Evolutionary conservation across 208 protist species (phyloP), one percentile per base, ranked within the genome.

Genomic region (Leishmania tarentolae): DNA sequence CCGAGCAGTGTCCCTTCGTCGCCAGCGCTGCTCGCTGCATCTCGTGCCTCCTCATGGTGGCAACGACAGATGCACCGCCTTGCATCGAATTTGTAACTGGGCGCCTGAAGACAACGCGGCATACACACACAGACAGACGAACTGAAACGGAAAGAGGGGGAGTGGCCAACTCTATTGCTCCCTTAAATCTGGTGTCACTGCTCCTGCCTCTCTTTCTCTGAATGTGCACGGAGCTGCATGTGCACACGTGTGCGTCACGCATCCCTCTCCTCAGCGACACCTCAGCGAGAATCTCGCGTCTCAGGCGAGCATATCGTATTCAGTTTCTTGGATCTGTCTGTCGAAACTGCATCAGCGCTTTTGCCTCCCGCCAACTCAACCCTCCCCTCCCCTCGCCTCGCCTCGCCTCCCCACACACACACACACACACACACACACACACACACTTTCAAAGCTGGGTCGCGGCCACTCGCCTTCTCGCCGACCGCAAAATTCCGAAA

Each of bases 11-110:
- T 19, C 31, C 8, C 35, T 56, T 8, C 73, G 17, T 0, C 40
- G 40, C 35, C 53, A 17, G 40, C 35, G 2, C 50, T 5, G 17
- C 8, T 31, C 28, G 56, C 73, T 6, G 52, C n/a, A 31, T 77
- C 73, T 47, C 37, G 21, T 24, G 53, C 31, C 50, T 35, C 31
- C 24, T 70, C 63, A 4, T 79, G 76, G 76, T 79, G 76, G 76
- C 76, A 61, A 11, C 76, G 76, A 3, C 76, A 79, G 76, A 44
- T 17, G 35, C 76, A 59, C 28, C 61, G 61, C 46, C 5, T 70
- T 15, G 21, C 28, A 31, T 72, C 76, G 6, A 63, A 56, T 57
- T 68, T 79, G 59, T 79, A n/a, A 75, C 31, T 11, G 15, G 9
- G 0, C 21, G 44, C 28, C 19, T 53, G 66, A n/a, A 8, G 19